Base-by-base conservation (phyloP, 495 filamentous ascomycete species). In the Trichoderma reesei region DNA sequence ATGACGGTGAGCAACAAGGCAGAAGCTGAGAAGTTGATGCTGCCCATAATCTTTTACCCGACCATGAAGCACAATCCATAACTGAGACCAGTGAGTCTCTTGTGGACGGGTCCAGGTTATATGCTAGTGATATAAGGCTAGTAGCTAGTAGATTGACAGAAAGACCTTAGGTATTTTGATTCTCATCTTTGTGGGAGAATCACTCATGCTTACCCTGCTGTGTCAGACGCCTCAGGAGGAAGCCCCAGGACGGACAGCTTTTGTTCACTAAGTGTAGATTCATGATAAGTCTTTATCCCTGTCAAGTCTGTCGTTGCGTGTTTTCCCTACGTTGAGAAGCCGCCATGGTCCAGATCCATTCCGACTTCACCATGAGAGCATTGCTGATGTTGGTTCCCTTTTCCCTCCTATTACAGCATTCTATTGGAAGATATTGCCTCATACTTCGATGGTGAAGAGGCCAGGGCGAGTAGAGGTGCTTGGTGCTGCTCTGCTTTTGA, bases 241-340 rank as follows among this genome's bases (percentile, higher is more conserved):
- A 26, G 26, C 26, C 26, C 0, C 1, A 26, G 26, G 26, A 26
- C 26, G 26, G 26, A 1, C 26, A 26, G 26, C 26, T 26, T 26
- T 26, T 26, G 1, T 26, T 26, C 26, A 26, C 26, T 56, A 56
- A 56, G 51, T 56, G 72, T 76, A 85, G 44, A 81, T 87, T 69
- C 87, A 87, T 73, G 85, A 83, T 60, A 26, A 26, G 72, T 84
- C 64, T 88, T 83, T 81, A 77, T 87, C 65, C 74, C 74, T 14
- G 67, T 80, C 63, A 83, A 87, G 68, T 68, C 88, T 31, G 51
- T 79, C 3, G 83, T 88, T 63, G 85, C 87, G n/a, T 88, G 80
- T 74, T 83, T 85, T 74, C 81, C 85, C 72, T 89, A 85, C 63
- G 76, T 86, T 31, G 86, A 89, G 72, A 89, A 85, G 13, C 82